Base-by-base conservation (phyloP, 148 eudicot species). In the Rhododendron ovatum region DNA sequence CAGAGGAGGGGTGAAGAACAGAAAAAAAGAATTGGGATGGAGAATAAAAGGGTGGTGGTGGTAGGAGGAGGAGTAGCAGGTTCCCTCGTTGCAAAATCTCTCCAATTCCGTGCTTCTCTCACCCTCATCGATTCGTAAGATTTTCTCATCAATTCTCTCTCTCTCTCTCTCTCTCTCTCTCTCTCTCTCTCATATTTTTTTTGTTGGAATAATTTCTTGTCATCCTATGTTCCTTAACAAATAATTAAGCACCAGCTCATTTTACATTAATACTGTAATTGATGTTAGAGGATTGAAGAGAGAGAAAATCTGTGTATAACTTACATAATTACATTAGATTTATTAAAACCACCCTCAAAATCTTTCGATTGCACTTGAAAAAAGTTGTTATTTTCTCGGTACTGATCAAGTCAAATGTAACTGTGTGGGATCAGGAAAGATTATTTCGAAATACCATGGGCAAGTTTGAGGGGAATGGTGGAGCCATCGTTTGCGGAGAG, bases 11-110 rank as follows among this genome's bases (percentile, higher is more conserved):
- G 30, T 9, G 78, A 37, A 37, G 59, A 48, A 37, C 24, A 28
- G 50, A 33, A 81, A 69, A 9, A 18, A 45, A 18, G 28, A 18
- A 83, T 87, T 82, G 78, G 78, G 81, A 51, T 14, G 37, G 30
- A 73, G 47, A 50, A 24, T 71, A 87, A 82, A 78, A 88, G 90
- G 75, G 94, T 93, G 85, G 95, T 91, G 84, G 92, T 93, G 65
- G 84, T 93, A 0, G 95, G 95, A 41, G 95, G 95, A 17, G 95
- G 95, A 67, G 89, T 93, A 1, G 94, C 92, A 3, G 95, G 95
- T 30, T 92, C 95, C 28, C 86, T 91, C 75, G 53, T 92, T 84
- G 95, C 94, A 20, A 93, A 90, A 76, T 85, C 87, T 81, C 92
- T 93, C 33, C 95, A 93, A 39, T 92, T 90, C 81, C 65, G 83